A percentile compares a stretch with the other conserved stretches of the same genome.
These are phyloP conservation scores for Candida tropicalis DNA, from an alignment of 1,139 yeast species.

Conservation along the genomic window DNA sequence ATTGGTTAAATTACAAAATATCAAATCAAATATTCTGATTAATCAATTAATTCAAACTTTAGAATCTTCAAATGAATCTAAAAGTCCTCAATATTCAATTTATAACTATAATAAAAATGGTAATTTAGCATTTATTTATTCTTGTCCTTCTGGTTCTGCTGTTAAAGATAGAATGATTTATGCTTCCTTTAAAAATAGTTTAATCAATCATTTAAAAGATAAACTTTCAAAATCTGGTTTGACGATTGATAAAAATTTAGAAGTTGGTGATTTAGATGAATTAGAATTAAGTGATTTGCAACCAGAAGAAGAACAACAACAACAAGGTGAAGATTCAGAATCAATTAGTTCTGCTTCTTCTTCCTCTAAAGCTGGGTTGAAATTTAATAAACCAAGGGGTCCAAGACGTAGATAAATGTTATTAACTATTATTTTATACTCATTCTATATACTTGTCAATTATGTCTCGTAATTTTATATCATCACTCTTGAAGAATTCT, in stretches of 20 bases:
- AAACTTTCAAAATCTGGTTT: slow-evolving; percentile 11
- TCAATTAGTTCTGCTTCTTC: slow-evolving; percentile 15
- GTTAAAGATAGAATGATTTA: slow-evolving; percentile 92
- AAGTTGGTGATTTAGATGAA: slow-evolving; percentile 72
- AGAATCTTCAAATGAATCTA: slow-evolving; percentile 14
- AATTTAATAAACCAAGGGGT: slow-evolving; percentile 57
- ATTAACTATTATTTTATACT: slow-evolving; percentile 6
- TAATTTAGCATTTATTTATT: slow-evolving; percentile 63
- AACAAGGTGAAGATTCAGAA: slow-evolving; percentile 16
- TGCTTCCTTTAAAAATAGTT: slow-evolving; percentile 79
- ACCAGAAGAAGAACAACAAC: slow-evolving; percentile 10
- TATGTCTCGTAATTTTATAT: slow-evolving; percentile 21
- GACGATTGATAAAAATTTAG: slow-evolving; percentile 47
- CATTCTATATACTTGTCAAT: slow-evolving; percentile 25
- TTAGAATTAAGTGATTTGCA: slow-evolving; percentile 48
- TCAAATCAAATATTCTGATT: slow-evolving; percentile 20
- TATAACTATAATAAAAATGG: slow-evolving; percentile 36
- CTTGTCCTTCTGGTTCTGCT: slow-evolving; percentile 89
- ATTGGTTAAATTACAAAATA: slow-evolving; percentile 25
- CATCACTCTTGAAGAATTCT: slow-evolving; percentile 20
- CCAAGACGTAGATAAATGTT: slow-evolving; percentile 47
- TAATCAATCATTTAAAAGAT: slow-evolving; percentile 52
- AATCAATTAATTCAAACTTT: slow-evolving; percentile 26
- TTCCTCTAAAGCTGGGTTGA: slow-evolving; percentile 25
- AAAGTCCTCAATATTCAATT: slow-evolving; percentile 56